phyloP scores from a whole-genome alignment of 78 protist species.

The Isochrysis galbana region DNA sequence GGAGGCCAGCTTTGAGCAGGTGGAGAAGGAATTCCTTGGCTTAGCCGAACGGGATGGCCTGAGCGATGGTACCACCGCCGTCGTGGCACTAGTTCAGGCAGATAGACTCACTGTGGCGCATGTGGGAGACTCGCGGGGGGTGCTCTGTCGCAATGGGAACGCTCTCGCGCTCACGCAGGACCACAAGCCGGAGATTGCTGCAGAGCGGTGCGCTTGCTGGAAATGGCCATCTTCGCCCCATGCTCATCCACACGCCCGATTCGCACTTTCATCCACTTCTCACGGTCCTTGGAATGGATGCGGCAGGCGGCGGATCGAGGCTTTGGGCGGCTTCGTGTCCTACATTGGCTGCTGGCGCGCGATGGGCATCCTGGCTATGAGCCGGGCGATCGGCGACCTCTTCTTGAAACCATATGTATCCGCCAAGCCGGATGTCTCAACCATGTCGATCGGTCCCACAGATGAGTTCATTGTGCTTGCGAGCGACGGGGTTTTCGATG shows the following conservation, averaged over 20 bases:
- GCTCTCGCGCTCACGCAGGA: constrained; percentile 35
- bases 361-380: not conserved
- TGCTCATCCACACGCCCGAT: too few relatives aligned
- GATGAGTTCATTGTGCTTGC: constrained; percentile 1
- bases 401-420: not conserved
- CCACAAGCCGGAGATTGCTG: constrained; percentile 45
- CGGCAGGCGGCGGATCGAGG: constrained; percentile 36
- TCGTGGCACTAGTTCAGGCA: not conserved
- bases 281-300: too few relatives aligned
- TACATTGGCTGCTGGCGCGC: constrained; percentile 4
- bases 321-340: constrained; percentile 25
- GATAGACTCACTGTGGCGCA: constrained; percentile 34
- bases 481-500: not conserved
- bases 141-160: constrained; percentile 54
- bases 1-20: too few relatives aligned
- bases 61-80: not conserved
- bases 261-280: too few relatives aligned
- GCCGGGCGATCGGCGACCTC: not conserved
- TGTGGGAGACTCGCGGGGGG: constrained; percentile 62
- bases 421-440: not conserved
- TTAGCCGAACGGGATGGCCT: not conserved
- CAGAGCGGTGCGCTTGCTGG: too few relatives aligned
- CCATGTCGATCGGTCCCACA: not conserved
- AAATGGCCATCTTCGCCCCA: too few relatives aligned
- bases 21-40: not conserved